These are phyloP conservation scores for Rubia yunnanensis DNA, from an alignment of 257 asterid genomes.

Conservation along the genomic window DNA sequence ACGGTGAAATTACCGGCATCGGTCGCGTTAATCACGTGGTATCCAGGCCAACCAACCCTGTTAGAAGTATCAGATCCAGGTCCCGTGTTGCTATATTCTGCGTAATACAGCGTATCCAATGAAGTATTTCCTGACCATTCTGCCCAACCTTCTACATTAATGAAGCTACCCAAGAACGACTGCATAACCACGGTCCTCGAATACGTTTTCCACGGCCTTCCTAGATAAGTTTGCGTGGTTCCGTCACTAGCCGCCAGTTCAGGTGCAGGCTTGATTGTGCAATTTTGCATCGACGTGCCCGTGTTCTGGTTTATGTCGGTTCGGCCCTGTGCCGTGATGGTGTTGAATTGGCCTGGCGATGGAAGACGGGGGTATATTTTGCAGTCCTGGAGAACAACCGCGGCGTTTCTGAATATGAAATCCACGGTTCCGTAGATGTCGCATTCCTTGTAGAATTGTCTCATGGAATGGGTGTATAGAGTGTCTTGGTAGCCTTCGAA, in stretches of 20 bases:
- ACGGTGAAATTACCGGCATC: constrained; percentile 57
- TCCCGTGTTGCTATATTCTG: constrained; percentile 44
- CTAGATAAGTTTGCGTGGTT: constrained; percentile 31
- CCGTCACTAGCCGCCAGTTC: constrained; percentile 28
- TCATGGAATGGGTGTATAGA: constrained; percentile 45
- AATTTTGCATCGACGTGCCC: constrained; percentile 48
- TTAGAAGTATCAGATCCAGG: constrained; percentile 34
- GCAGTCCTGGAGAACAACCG: constrained; percentile 47
- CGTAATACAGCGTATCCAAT: constrained; percentile 48
- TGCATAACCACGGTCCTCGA: constrained; percentile 54
- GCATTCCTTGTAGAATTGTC: constrained; percentile 56
- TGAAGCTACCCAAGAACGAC: constrained; percentile 27
- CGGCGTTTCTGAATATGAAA: constrained; percentile 69
- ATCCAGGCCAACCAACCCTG: constrained; percentile 60
- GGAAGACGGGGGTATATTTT: constrained; percentile 52
- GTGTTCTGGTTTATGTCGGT: constrained; percentile 69
- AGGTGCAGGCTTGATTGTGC: constrained; percentile 32
- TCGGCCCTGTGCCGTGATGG: constrained; percentile 68
- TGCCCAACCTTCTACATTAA: constrained; percentile 49
- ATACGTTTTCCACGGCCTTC: constrained; percentile 72
- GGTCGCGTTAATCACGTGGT: constrained; percentile 25
- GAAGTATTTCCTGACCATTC: constrained; percentile 52
- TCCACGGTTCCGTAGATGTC: constrained; percentile 63
- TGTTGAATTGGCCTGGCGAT: constrained; percentile 41
- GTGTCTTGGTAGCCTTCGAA: constrained; percentile 78